Base-by-base conservation (phyloP, 2,329 filamentous ascomycete genomes). In the Hypoxylon rubiginosum region DNA sequence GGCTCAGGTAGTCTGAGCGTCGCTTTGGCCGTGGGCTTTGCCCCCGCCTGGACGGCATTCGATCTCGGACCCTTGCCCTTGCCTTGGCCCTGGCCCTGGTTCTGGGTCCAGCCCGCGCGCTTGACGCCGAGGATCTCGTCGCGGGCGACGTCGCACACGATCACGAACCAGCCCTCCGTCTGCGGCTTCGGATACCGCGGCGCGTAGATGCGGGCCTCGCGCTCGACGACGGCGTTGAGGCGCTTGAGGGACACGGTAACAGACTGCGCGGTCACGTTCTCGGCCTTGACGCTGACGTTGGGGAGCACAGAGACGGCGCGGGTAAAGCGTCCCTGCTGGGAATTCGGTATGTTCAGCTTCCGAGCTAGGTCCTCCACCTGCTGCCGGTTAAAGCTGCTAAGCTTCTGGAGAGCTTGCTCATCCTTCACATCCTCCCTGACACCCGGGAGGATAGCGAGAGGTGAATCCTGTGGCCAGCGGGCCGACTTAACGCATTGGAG, bases 121-220 rank as follows among this genome's bases (percentile, higher is more conserved):
- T 97, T 98, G 68, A 99, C 83, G 2, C 92, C 95, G 3, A 97
- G 79, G 41, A 98, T 85, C 71, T 97, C 93, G 64, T 95, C 93
- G 6, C 81, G 86, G 0, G 82, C 82, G 2, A 86, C 74, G 72
- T 92, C 89, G 6, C 89, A 90, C 0, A 97, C 85, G 21, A 98
- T 76, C 13, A 96, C 88, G 78, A 99, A 98, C 87, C 91, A 98
- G 0, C 94, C 94, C 75, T 99, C 96, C 0, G 90, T 96, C 79
- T 99, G 96, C 15, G 94, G 90, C 80, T 99, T 99, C 0, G 95
- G 95, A 80, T 97, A 98, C 21, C 88, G 86, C 2, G 97, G 95
- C 0, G 96, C 93, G 73, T 91, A 97, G 76, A 97, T 91, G 66
- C 91, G 88, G 52, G 88, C 90, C 1, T 94, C 91, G 8, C 84